These are phyloP conservation scores for Candida dajiaensis DNA, from an alignment of 805 yeast genomes.

Conservation along the genomic window DNA sequence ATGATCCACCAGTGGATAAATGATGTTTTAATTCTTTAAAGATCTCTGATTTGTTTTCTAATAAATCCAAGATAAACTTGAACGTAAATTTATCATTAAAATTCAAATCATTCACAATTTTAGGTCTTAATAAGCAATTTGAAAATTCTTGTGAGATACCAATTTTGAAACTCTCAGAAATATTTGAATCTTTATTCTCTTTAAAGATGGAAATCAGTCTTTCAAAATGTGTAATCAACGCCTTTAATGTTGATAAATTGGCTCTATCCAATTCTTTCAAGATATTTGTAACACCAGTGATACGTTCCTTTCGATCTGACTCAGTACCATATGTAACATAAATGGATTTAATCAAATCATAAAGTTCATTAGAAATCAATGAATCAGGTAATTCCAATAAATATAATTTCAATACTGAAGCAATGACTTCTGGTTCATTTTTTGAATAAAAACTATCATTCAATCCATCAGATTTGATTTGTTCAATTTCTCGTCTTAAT, in stretches of 20 bases:
- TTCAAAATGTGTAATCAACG: constrained; percentile 68
- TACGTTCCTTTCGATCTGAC: constrained; percentile 29
- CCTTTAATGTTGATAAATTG: constrained; percentile 74
- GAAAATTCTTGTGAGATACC: constrained; percentile 65
- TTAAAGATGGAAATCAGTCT: constrained; percentile 51
- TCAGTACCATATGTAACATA: constrained; percentile 45
- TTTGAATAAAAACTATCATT: constrained; percentile 24
- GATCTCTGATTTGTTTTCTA: constrained; percentile 53
- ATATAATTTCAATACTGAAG: constrained; percentile 66
- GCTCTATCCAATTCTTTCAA: constrained; percentile 62
- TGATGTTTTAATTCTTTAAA: constrained; percentile 52
- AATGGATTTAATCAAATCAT: constrained; percentile 63
- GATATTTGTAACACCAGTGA: constrained; percentile 60
- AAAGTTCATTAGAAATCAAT: constrained; percentile 55
- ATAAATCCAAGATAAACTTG: constrained; percentile 55
- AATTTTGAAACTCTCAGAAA: constrained; percentile 32
- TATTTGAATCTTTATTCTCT: constrained; percentile 35
- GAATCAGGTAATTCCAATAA: constrained; percentile 78
- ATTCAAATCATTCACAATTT: constrained; percentile 37
- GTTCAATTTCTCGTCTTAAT: constrained; percentile 53
- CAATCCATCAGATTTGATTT: constrained; percentile 38
- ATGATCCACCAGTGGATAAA: constrained; percentile 12
- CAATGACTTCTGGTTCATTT: constrained; percentile 50
- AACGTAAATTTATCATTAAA: constrained; percentile 54
- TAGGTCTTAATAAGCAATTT: constrained; percentile 52